phyloP scores from a whole-genome alignment of 257 asterid genomes.

The Mitragyna speciosa region DNA sequence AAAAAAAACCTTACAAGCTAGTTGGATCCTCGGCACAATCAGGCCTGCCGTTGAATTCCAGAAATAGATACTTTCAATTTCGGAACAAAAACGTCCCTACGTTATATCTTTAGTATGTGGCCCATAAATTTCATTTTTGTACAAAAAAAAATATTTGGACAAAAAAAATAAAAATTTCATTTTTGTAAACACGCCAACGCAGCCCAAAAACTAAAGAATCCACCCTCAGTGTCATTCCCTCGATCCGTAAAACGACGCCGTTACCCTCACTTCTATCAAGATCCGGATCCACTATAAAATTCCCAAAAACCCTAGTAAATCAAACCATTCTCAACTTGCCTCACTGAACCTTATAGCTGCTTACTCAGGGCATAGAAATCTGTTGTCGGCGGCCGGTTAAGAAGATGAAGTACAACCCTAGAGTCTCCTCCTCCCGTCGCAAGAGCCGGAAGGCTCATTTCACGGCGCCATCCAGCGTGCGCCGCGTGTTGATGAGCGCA shows the following conservation, averaged over 20 bases:
- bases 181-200: background rate
- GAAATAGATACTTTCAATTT: no score
- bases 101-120: no score
- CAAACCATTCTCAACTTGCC: background rate
- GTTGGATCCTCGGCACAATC: background rate
- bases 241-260: background rate
- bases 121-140: background rate
- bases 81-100: no score
- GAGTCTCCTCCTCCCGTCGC: slow-evolving; percentile 82
- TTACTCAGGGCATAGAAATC: background rate
- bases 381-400: slow-evolving; percentile 28
- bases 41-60: background rate
- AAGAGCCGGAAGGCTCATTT: slow-evolving; percentile 88
- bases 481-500: slow-evolving; percentile 87
- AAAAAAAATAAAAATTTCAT: no score
- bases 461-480: slow-evolving; percentile 86
- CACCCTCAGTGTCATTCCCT: background rate
- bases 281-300: background rate
- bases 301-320: slow-evolving; percentile 21
- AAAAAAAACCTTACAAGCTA: background rate
- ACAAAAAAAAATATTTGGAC: no score
- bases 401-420: slow-evolving; percentile 71
- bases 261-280: background rate
- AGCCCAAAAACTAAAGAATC: background rate
- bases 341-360: slow-evolving; percentile 4